These are phyloP conservation scores for Colletotrichum abscissum DNA, from an alignment of 2,329 filamentous ascomycete genomes.

Conservation along the genomic window DNA sequence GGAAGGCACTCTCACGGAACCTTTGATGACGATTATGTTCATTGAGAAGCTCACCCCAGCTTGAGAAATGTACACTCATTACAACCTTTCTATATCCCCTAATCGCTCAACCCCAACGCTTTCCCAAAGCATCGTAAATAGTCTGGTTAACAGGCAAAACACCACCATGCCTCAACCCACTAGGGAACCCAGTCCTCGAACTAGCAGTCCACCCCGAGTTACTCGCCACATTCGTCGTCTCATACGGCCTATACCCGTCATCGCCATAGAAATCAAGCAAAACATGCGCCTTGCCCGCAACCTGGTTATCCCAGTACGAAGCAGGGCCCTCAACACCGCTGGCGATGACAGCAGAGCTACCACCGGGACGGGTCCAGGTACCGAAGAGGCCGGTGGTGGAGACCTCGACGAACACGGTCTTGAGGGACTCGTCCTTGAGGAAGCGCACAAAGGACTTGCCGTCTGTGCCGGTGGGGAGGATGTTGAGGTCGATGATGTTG, in stretches of 20 bases:
- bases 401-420: slow-evolving; percentile 63
- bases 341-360: slow-evolving; percentile 53
- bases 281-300: slow-evolving; percentile 54
- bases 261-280: slow-evolving; percentile 61
- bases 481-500: slow-evolving; percentile 62
- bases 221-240: slow-evolving; percentile 53
- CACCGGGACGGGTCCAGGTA: slow-evolving; percentile 61
- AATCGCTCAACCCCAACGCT: background rate
- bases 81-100: too few relatives aligned
- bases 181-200: slow-evolving; percentile 54
- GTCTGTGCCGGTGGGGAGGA: slow-evolving; percentile 49
- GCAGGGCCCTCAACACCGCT: slow-evolving; percentile 57
- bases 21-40: too few relatives aligned
- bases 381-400: slow-evolving; percentile 61
- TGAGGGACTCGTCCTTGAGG: slow-evolving; percentile 65
- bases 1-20: too few relatives aligned
- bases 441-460: slow-evolving; percentile 61
- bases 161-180: slow-evolving; percentile 61
- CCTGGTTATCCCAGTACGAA: slow-evolving; percentile 55
- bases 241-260: slow-evolving; percentile 62
- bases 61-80: background rate
- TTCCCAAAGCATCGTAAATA: slow-evolving; percentile 48
- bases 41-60: too few relatives aligned
- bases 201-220: slow-evolving; percentile 59
- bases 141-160: slow-evolving; percentile 59